phyloP scores from a whole-genome alignment of 2,329 filamentous ascomycete species.

The Berkeleyomyces basicola region DNA sequence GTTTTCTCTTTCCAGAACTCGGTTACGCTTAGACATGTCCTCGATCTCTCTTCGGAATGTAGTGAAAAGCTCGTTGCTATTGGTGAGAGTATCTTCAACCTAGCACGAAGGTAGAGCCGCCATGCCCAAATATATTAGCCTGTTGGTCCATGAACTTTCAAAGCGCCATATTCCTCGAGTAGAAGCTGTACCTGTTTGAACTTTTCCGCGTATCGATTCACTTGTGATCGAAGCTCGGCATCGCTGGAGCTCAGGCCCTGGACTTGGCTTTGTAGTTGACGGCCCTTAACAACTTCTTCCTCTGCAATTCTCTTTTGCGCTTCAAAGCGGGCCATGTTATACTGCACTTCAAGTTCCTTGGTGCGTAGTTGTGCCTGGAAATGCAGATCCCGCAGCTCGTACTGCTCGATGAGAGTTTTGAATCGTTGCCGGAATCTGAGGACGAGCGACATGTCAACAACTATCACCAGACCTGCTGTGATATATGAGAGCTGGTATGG shows the following conservation, averaged over 20 bases:
- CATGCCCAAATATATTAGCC: constrained; percentile 5
- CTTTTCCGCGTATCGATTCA: constrained; percentile 98
- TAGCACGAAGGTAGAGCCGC: constrained; percentile 22
- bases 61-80: constrained; percentile 91
- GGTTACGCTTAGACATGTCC: constrained; percentile 98
- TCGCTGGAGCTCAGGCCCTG: constrained; percentile 94
- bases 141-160: background rate
- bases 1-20: constrained; percentile 92
- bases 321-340: constrained; percentile 75
- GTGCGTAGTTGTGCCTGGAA: constrained; percentile 83
- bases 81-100: constrained; percentile 97
- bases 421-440: constrained; percentile 68
- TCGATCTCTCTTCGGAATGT: constrained; percentile 99
- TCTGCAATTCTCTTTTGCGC: constrained; percentile 81
- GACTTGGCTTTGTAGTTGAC: constrained; percentile 78
- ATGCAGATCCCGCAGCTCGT: constrained; percentile 85
- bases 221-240: constrained; percentile 77
- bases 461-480: background rate
- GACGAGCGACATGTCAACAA: constrained; percentile 12
- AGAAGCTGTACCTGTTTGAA: constrained; percentile 77
- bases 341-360: constrained; percentile 91
- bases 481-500: background rate
- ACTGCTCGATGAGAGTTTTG: constrained; percentile 92
- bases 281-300: constrained; percentile 59
- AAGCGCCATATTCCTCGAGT: constrained; percentile 12